These are phyloP conservation scores for Boletellus ananas DNA, from an alignment of 768 basidiomycete genomes.

Conservation along the genomic window DNA sequence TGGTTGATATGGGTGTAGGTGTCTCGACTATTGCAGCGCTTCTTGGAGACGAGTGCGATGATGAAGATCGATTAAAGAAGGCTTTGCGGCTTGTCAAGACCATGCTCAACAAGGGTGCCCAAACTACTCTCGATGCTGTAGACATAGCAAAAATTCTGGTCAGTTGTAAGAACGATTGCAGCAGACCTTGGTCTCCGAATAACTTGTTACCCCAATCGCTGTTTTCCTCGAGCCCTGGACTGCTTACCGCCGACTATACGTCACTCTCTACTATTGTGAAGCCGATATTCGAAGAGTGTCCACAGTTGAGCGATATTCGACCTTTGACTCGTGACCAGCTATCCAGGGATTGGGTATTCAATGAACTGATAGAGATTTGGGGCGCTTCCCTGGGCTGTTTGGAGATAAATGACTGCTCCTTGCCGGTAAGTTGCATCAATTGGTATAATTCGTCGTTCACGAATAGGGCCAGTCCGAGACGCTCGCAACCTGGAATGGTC, in stretches of 20 bases:
- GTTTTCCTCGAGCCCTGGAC: conserved; percentile 54
- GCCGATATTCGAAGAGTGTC: conserved; percentile 51
- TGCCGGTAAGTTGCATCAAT: conserved; percentile 44
- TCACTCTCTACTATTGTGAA: conserved; percentile 45
- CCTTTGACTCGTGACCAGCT: conserved; percentile 58
- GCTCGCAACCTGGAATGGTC: conserved; percentile 52
- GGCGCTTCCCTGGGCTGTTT: conserved; percentile 42
- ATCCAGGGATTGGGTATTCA: conserved; percentile 47
- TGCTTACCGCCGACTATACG: conserved; percentile 52
- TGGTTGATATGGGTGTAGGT: conserved; percentile 59
- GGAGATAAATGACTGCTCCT: conserved; percentile 42
- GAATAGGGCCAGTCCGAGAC: conserved; percentile 40
- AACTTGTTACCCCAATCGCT: conserved; percentile 50
- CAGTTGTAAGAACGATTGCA: conserved; percentile 31
- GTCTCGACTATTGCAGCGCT: conserved; percentile 53
- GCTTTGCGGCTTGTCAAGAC: conserved; percentile 47
- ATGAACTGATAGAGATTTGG: conserved; percentile 53
- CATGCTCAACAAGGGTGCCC: conserved; percentile 56
- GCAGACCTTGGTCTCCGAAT: conserved; percentile 43
- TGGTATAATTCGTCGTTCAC: neutral
- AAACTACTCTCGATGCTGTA: conserved; percentile 51
- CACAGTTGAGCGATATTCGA: conserved; percentile 50
- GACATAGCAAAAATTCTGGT: conserved; percentile 44
- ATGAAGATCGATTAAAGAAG: conserved; percentile 41
- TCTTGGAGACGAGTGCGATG: conserved; percentile 39